phyloP scores from a whole-genome alignment of 192 early-diverging fungal species.

The Pilobolus umbonatus region DNA sequence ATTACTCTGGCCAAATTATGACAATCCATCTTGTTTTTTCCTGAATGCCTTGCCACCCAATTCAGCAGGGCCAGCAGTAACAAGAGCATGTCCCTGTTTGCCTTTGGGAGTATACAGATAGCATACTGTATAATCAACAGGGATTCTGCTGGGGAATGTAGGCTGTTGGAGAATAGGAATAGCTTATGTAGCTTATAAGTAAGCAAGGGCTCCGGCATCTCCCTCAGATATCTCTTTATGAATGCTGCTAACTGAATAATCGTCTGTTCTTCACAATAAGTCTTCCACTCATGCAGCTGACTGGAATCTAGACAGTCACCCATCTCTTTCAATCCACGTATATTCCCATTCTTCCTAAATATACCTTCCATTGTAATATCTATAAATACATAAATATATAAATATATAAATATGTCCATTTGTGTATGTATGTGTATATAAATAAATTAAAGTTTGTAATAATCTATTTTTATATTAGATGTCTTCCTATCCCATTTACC shows the following conservation, averaged over 20 bases:
- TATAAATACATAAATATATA: background rate
- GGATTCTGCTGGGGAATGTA: background rate
- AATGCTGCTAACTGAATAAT: slow-evolving; percentile 20
- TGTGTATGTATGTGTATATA: background rate
- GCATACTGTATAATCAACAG: slow-evolving; percentile 13
- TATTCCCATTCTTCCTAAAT: slow-evolving; percentile 26
- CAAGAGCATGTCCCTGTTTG: slow-evolving; percentile 17
- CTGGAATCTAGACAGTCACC: slow-evolving; percentile 1
- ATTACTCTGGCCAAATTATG: slow-evolving; percentile 22
- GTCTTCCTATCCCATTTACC: background rate
- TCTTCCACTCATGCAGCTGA: background rate
- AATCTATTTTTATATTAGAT: too few relatives aligned
- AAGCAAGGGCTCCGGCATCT: slow-evolving; percentile 18
- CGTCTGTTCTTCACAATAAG: slow-evolving; percentile 25
- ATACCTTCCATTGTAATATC: slow-evolving; percentile 33
- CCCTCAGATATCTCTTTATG: slow-evolving; percentile 15
- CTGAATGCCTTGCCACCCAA: slow-evolving; percentile 14
- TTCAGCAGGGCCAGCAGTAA: slow-evolving; percentile 10
- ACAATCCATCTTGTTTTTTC: slow-evolving; percentile 18
- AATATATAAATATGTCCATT: background rate
- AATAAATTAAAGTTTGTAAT: background rate
- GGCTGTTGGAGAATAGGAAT: slow-evolving; percentile 17
- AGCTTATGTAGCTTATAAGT: slow-evolving; percentile 18
- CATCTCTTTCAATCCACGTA: slow-evolving; percentile 19
- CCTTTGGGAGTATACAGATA: slow-evolving; percentile 20